Conservation (phyloP, 2,329 filamentous ascomycete genomes). For the Malbranchea cinnamomea region DNA sequence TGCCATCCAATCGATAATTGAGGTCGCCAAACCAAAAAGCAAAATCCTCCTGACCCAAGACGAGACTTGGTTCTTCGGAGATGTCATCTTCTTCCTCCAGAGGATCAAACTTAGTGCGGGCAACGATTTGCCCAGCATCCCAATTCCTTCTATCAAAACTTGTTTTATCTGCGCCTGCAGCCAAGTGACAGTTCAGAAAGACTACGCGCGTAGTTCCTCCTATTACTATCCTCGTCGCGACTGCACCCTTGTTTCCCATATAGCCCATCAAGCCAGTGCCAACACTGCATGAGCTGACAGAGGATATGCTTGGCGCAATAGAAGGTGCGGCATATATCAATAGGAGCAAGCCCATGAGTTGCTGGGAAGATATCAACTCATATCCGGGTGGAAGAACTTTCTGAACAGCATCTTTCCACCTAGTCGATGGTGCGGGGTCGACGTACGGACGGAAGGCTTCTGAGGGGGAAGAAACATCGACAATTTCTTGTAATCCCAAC, state of each 20-base stretch:
- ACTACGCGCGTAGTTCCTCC: constrained; percentile 81
- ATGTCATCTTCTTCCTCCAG: constrained; percentile 48
- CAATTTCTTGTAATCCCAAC: constrained; percentile 79
- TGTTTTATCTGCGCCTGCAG: constrained; percentile 66
- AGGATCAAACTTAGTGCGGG: constrained; percentile 63
- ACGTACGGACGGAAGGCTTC: constrained; percentile 66
- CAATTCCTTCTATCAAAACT: constrained; percentile 74
- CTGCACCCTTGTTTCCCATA: constrained; percentile 90
- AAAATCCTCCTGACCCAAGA: constrained; percentile 81
- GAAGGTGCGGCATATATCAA: constrained; percentile 73
- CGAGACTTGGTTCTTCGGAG: constrained; percentile 42
- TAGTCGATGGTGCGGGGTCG: constrained; percentile 54
- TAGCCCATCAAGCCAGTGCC: constrained; percentile 86
- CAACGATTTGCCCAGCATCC: constrained; percentile 68
- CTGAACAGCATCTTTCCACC: constrained; percentile 67
- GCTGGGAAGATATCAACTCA: constrained; percentile 59
- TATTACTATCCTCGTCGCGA: constrained; percentile 64
- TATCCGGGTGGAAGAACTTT: constrained; percentile 65
- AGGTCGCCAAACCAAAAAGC: constrained; percentile 93
- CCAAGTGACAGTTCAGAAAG: constrained; percentile 83
- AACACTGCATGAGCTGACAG: constrained; percentile 67
- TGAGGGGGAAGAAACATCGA: constrained; percentile 61
- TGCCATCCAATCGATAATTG: constrained; percentile 79
- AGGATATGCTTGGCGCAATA: constrained; percentile 58
- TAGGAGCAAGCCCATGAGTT: constrained; percentile 71